phyloP scores from a whole-genome alignment of 2,329 filamentous ascomycete species.

The Colletotrichum acutatum region DNA sequence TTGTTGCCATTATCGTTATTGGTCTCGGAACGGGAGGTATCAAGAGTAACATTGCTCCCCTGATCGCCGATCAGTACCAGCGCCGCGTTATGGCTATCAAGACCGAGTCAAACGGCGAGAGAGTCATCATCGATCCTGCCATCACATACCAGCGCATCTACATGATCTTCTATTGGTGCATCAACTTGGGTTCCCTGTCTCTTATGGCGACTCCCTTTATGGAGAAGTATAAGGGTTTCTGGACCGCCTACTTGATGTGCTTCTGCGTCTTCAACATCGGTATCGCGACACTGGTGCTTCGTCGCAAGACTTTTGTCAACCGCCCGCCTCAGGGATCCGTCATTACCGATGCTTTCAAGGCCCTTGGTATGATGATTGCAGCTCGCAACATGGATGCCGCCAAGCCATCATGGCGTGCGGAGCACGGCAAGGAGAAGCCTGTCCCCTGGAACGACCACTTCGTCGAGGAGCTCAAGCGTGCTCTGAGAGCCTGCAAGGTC shows the following conservation, averaged over 20 bases:
- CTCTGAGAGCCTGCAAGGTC: slow-evolving; percentile 75
- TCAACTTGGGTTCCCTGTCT: slow-evolving; percentile 72
- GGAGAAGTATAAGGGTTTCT: slow-evolving; percentile 76
- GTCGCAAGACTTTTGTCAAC: slow-evolving; percentile 59
- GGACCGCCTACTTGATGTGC: slow-evolving; percentile 68
- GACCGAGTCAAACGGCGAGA: slow-evolving; percentile 60
- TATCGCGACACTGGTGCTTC: slow-evolving; percentile 48
- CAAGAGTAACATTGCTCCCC: slow-evolving; percentile 71
- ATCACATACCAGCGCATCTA: slow-evolving; percentile 76
- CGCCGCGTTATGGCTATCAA: slow-evolving; percentile 60
- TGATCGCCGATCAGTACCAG: slow-evolving; percentile 75
- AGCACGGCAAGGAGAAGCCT: slow-evolving; percentile 53
- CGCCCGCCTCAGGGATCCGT: slow-evolving; percentile 70
- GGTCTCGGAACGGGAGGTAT: slow-evolving; percentile 76
- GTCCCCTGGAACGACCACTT: slow-evolving; percentile 76
- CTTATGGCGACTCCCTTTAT: slow-evolving; percentile 74
- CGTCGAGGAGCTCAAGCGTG: slow-evolving; percentile 77
- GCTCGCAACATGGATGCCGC: slow-evolving; percentile 64
- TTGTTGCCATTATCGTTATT: slow-evolving; percentile 69
- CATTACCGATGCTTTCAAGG: slow-evolving; percentile 72
- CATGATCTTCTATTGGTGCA: slow-evolving; percentile 74
- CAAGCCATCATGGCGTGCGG: slow-evolving; percentile 73
- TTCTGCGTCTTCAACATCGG: slow-evolving; percentile 69
- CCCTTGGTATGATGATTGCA: slow-evolving; percentile 52
- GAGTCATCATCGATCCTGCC: slow-evolving; percentile 74